phyloP scores from a whole-genome alignment of 805 yeast species.

The Pichia cephalocereana region DNA sequence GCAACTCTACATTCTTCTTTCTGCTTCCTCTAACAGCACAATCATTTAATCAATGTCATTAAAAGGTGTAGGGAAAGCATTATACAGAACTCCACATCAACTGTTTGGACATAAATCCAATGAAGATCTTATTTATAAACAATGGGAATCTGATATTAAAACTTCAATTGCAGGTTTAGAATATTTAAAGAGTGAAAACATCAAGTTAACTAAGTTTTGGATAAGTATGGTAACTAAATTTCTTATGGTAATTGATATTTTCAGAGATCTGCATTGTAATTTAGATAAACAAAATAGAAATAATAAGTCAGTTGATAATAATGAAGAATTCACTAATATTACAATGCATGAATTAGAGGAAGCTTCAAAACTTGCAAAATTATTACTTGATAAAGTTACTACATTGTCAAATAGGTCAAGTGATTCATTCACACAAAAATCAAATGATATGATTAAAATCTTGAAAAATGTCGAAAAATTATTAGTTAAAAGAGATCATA shows the following conservation, averaged over 20 bases:
- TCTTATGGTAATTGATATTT: slow-evolving; percentile 23
- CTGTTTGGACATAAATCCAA: slow-evolving; percentile 23
- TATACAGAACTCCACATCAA: slow-evolving; percentile 29
- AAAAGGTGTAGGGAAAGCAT: slow-evolving; percentile 29
- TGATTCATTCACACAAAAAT: slow-evolving; percentile 26
- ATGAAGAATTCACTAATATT: slow-evolving; percentile 22
- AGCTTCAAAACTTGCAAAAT: slow-evolving; percentile 19
- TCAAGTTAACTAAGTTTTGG: slow-evolving; percentile 22
- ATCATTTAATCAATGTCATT: slow-evolving; percentile 21
- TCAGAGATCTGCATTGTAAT: slow-evolving; percentile 26
- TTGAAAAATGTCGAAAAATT: slow-evolving; percentile 31
- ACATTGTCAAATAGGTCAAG: slow-evolving; percentile 15
- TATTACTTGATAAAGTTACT: slow-evolving; percentile 18
- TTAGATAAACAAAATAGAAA: slow-evolving; percentile 7
- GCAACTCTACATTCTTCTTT: no score
- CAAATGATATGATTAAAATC: slow-evolving; percentile 31
- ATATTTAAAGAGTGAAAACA: slow-evolving; percentile 27
- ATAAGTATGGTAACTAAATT: slow-evolving; percentile 26
- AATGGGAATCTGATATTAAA: slow-evolving; percentile 36
- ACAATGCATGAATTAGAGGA: slow-evolving; percentile 24
- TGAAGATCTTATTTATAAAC: slow-evolving; percentile 33
- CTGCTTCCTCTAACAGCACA: no score
- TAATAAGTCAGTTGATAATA: slow-evolving; percentile 12
- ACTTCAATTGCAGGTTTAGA: slow-evolving; percentile 35
- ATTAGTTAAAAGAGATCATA: slow-evolving; percentile 35